Evolutionary conservation across 768 basidiomycete genomes (phyloP), one percentile per base, ranked within the genome.

Genomic region (Leccinum obscurum): DNA sequence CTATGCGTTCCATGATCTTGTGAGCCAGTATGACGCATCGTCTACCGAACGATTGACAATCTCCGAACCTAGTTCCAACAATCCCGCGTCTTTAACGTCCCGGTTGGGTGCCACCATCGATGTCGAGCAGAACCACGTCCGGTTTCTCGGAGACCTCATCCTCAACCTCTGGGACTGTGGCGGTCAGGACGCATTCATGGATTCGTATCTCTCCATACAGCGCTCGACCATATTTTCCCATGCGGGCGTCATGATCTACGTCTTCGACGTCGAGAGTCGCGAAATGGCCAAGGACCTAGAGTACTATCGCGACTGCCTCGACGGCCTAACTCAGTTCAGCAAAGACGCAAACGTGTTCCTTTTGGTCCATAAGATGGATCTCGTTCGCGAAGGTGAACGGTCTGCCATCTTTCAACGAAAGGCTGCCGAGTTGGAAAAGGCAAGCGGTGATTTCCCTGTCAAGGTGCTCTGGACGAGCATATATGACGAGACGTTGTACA

Each of bases 1-100:
- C 96, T 6, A 99, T 99, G 97, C 86, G 97, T 56, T 95, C 95
- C 28, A 89, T 99, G 75, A 98, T 99, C 71, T 99, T 99, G 94
- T 95, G 77, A 78, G 92, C 78, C 53, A 13, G 32, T 17, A 28
- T 22, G 9, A 52, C 17, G 37, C 35, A 11, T n/a, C 61, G 37
- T 41, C 54, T 50, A 56, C 61, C 17, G 50, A 55, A 54, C 48
- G 58, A 55, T 24, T 54, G 22, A 63, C 54, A 32, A 49, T 50
- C 61, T 69, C 24, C 58, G 54, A 54, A 50, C 24, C n/a, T 68
- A 96, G 94, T 73, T 93, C 94, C 48, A 96, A 96, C 72, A 93
- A 96, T 68, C 92, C 93, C 28, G 95, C 97, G 2, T 90, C 92
- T 39, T 81, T 95, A 60, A 98, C 96, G 2, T 82, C 90, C 53